A percentile compares a stretch with the other conserved stretches of the same genome.
Evolutionary conservation across 495 filamentous ascomycete species (phyloP).

Genomic region (Xylaria bambusicola): DNA sequence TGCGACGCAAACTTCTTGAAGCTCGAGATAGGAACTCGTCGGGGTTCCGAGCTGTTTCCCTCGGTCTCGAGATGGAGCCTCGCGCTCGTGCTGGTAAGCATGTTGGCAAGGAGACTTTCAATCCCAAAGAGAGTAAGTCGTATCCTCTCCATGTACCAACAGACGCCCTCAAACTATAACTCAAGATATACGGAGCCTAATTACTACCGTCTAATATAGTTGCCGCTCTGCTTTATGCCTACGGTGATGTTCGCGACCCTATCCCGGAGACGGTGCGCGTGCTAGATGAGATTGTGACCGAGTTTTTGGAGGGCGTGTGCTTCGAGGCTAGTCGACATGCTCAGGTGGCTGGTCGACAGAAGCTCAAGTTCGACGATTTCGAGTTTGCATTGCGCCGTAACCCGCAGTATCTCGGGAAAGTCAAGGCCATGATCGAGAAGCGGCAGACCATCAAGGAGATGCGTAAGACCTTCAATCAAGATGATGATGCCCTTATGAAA

Average conservation of each 20-base stretch:
- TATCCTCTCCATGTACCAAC: background rate
- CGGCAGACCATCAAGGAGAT: constrained; percentile 76
- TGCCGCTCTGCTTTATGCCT: constrained; percentile 77
- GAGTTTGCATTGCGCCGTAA: constrained; percentile 88
- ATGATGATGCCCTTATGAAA: constrained; percentile 44
- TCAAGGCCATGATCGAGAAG: constrained; percentile 82
- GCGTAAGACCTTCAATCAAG: constrained; percentile 62
- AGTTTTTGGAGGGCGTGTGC: constrained; percentile 85
- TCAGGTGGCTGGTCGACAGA: constrained; percentile 79
- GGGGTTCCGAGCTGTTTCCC: background rate
- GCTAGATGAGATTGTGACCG: constrained; percentile 91
- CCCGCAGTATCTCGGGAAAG: constrained; percentile 80
- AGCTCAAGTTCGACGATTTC: constrained; percentile 98
- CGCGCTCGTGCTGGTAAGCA: constrained; percentile 76
- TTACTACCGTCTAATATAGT: constrained; percentile 52
- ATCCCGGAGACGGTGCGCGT: constrained; percentile 81
- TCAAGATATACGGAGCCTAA: background rate
- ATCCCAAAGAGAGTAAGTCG: constrained; percentile 68
- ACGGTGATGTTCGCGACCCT: constrained; percentile 71
- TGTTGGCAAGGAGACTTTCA: constrained; percentile 88
- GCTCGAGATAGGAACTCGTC: background rate
- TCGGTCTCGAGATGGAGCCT: constrained; percentile 59
- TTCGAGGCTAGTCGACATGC: constrained; percentile 84
- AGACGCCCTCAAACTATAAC: constrained; percentile 1
- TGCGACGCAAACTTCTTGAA: background rate